Evolutionary conservation across 495 filamentous ascomycete species (phyloP), one percentile per base, ranked within the genome.

Genomic region (Emericellopsis terricola): DNA sequence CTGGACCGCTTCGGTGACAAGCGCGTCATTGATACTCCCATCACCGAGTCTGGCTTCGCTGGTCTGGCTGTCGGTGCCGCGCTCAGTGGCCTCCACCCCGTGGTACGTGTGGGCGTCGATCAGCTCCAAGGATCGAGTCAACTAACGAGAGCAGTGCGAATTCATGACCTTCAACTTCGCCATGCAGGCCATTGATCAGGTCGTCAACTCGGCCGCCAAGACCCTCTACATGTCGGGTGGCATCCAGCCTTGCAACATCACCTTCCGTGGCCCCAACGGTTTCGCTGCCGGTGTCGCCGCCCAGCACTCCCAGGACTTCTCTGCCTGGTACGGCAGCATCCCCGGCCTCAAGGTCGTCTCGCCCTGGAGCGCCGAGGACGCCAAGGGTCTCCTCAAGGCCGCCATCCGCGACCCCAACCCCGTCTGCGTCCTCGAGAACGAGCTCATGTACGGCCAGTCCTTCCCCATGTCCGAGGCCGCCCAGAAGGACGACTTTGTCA

Each of bases 141-240:
- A n/a, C n/a, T n/a, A n/a, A n/a, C n/a, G n/a, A n/a, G n/a, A n/a
- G 20, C 51, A 92, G 83, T 92, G 83, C 70, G 85, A 94, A 62
- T 97, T 97, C 73, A 97, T 97, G 89, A 97, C 89, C 46, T 97
- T 93, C 81, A 97, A 97, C 70, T 97, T 97, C 56, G 89, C 89
- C 57, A 97, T 97, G 89, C 89, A 97, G 66, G 78, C 89, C 43
- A 97, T 97, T 58, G 89, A 97, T 60, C 89, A 97, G 56, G 84
- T 97, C 55, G 86, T 97, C 74, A 97, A 97, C 72, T 94, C 85
- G 31, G 89, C 84, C 36, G 89, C 84, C 43, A 97, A 96, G 67
- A 97, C 89, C 15, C 91, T 94, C 55, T 97, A 97, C 67, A 97
- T 97, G 89, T 94, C 87, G 36, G 89, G 89, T 45, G 89, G 89